phyloP scores from a whole-genome alignment of 345 rosid genomes.

The Arabis alpina region DNA sequence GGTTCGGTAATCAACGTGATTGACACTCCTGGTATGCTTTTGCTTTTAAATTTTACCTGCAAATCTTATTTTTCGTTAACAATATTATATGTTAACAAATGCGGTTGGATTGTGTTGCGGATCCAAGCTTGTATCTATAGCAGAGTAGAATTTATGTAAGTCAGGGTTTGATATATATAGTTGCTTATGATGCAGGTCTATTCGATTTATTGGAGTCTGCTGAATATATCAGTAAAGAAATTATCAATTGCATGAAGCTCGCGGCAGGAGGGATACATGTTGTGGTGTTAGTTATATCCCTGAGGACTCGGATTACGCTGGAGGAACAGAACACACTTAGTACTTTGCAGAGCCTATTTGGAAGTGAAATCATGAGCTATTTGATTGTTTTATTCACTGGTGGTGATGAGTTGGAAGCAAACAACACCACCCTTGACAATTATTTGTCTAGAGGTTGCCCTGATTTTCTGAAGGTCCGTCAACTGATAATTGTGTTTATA shows the following conservation, averaged over 20 bases:
- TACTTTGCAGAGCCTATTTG: constrained; percentile 65
- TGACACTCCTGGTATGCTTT: background rate
- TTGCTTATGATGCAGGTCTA: background rate
- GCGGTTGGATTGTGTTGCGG: too few relatives aligned
- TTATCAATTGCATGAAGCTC: constrained; percentile 66
- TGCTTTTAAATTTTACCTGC: background rate
- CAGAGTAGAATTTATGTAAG: too few relatives aligned
- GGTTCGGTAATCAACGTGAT: background rate
- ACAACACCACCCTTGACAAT: constrained; percentile 63
- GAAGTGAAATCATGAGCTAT: constrained; percentile 64
- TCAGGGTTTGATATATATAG: too few relatives aligned
- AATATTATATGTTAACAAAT: too few relatives aligned
- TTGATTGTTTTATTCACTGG: constrained; percentile 85
- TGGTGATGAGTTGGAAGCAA: constrained; percentile 78
- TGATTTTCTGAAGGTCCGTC: constrained; percentile 55
- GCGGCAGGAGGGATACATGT: constrained; percentile 85
- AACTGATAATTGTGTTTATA: too few relatives aligned
- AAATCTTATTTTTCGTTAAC: too few relatives aligned
- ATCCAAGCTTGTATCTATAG: too few relatives aligned
- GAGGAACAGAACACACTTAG: constrained; percentile 73
- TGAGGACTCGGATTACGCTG: constrained; percentile 59
- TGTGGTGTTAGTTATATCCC: constrained; percentile 67
- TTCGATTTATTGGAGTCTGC: constrained; percentile 59
- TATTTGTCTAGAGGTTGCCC: constrained; percentile 71
- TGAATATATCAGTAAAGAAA: constrained; percentile 70